phyloP scores from a whole-genome alignment of 805 yeast species.

The Ogataea methanolica region DNA sequence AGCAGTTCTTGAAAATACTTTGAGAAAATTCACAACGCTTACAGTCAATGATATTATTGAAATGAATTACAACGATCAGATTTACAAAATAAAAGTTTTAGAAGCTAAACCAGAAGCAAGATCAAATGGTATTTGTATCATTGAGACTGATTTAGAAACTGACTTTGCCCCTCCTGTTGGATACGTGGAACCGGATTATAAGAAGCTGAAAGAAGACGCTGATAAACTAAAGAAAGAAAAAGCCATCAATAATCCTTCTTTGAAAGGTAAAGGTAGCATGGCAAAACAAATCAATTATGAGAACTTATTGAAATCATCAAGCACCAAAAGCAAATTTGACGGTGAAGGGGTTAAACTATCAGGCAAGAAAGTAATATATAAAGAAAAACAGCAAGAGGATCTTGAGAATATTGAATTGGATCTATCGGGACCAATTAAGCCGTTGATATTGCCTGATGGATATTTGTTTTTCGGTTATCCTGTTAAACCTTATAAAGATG shows the following conservation, averaged over 20 bases:
- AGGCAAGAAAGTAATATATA: conserved; percentile 40
- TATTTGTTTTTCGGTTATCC: conserved; percentile 95
- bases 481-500: conserved; percentile 43
- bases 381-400: conserved; percentile 13
- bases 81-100: conserved; percentile 74
- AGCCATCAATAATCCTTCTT: conserved; percentile 32
- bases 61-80: conserved; percentile 73
- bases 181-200: conserved; percentile 84
- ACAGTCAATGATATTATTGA: conserved; percentile 83
- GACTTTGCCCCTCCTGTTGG: conserved; percentile 99
- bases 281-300: conserved; percentile 68
- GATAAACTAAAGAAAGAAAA: conserved; percentile 31
- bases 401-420: conserved; percentile 29
- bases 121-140: conserved; percentile 77
- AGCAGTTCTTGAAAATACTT: conserved; percentile 90
- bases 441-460: conserved; percentile 72
- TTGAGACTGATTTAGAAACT: conserved; percentile 94
- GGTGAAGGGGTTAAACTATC: conserved; percentile 73
- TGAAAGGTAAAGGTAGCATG: conserved; percentile 59
- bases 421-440: conserved; percentile 62
- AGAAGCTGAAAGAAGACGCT: conserved; percentile 36
- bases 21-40: conserved; percentile 84
- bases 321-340: conserved; percentile 32
- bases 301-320: conserved; percentile 44
- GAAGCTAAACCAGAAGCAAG: conserved; percentile 78